Percentiles rank a stretch among this genome's conserved stretches.
Evolutionary conservation across 1,139 yeast genomes (phyloP).

Genomic region (Kurtzmaniella natalensis): DNA sequence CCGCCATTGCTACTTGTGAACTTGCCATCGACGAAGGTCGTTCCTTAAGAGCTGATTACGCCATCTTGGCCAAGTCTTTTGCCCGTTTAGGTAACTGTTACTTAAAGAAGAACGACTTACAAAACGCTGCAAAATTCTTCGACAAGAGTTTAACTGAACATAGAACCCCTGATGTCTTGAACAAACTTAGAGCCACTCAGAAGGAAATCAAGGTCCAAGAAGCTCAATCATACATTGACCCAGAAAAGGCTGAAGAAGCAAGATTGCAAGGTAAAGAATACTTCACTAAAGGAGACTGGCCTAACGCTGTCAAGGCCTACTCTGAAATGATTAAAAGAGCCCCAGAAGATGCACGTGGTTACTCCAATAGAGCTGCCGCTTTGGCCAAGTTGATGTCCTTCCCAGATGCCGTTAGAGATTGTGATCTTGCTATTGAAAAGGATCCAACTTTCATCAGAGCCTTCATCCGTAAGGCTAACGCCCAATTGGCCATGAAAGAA

Average conservation of each 20-base stretch:
- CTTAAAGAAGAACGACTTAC: constrained; percentile 68
- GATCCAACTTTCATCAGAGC: constrained; percentile 93
- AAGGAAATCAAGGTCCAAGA: constrained; percentile 78
- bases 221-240: constrained; percentile 74
- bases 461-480: constrained; percentile 93
- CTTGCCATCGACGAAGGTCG: constrained; percentile 87
- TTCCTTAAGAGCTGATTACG: constrained; percentile 87
- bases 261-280: constrained; percentile 86
- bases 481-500: constrained; percentile 88
- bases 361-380: constrained; percentile 97
- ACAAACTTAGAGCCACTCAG: constrained; percentile 83
- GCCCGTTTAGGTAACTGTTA: constrained; percentile 87
- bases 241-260: constrained; percentile 93
- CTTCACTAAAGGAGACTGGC: constrained; percentile 94
- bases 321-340: constrained; percentile 95
- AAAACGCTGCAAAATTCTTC: constrained; percentile 70
- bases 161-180: constrained; percentile 90
- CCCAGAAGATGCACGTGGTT: constrained; percentile 95
- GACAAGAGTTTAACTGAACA: constrained; percentile 95
- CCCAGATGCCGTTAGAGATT: constrained; percentile 94
- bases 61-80: constrained; percentile 85
- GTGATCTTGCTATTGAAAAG: constrained; percentile 81
- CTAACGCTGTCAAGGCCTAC: constrained; percentile 91
- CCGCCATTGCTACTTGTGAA: constrained; percentile 76
- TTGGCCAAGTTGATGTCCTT: constrained; percentile 90